Evolutionary conservation across 805 yeast species (phyloP), one percentile per base, ranked within the genome.

Genomic region (Ogataea kodamae): DNA sequence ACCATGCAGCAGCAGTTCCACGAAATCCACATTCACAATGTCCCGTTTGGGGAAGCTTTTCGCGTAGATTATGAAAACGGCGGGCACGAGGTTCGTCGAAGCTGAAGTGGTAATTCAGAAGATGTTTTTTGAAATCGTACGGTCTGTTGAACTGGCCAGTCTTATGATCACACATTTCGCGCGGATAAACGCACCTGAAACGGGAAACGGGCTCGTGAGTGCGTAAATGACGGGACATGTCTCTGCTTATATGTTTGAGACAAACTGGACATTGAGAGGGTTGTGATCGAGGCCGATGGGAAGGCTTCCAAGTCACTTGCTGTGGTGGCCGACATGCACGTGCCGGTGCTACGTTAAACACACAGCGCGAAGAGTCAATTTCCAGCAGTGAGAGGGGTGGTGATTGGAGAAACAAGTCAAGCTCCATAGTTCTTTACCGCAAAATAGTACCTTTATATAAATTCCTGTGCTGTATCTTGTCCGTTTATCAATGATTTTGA

Each of bases 101-200:
- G 28, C 52, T 53, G 50, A 78, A 78, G 45, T 78, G 86, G 33
- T 70, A 62, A 49, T 77, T 79, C 24, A 78, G 57, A 34, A 78
- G 54, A 49, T 78, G 86, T 49, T 78, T 78, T 49, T 78, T 78
- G 62, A 64, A 76, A 52, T 78, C 86, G 52, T 78, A 78, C 5
- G 81, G 81, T 30, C 86, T 61, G 56, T 78, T 78, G 60, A 78
- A 78, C 47, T 64, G 72, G 18, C 82, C 78, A 9, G 77, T 65
- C 47, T 70, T 75, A 51, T 78, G 84, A 3, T 67, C 57, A 49
- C 85, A 78, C 27, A 57, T 56, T n/a, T 59, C 59, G 30, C 68
- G 61, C 6, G 83, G 83, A 46, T 67, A 78, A 11, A 72, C 64
- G 51, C 86, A 78, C 21, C 56, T 65, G 51, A 78, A 78, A 22